Evolutionary conservation across 225 moss, liverwort and hornwort species (phyloP).

Genomic region (Thuidium tamariscinum): DNA sequence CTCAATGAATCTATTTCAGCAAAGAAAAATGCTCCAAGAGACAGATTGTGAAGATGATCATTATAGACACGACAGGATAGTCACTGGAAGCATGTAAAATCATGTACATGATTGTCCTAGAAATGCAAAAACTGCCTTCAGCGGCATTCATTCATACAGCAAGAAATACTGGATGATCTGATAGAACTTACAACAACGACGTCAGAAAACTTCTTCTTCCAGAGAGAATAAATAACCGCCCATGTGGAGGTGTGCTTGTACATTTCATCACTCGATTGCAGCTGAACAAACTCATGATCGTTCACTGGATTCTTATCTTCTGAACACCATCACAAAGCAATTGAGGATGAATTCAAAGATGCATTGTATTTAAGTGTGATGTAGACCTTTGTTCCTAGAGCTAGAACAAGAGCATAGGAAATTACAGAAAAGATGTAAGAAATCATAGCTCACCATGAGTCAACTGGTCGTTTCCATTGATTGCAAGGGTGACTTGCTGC

Average conservation of each 20-base stretch:
- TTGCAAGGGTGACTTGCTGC: not conserved
- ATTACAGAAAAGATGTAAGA: not conserved
- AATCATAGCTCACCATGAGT: conserved; percentile 11
- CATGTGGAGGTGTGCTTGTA: not conserved
- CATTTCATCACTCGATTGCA: conserved; percentile 2
- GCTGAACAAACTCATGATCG: conserved; percentile 13
- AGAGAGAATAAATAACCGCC: conserved; percentile 7
- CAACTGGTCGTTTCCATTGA: not conserved
- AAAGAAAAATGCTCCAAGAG: not conserved
- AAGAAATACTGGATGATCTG: not conserved
- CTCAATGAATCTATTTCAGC: not conserved
- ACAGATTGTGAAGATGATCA: not conserved
- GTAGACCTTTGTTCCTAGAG: not conserved
- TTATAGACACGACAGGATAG: not conserved
- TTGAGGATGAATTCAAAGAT: not conserved
- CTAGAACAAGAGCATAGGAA: not conserved
- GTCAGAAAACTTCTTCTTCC: conserved; percentile 33
- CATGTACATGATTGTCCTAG: not conserved
- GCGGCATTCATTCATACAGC: not conserved
- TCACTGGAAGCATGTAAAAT: not conserved
- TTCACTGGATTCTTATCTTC: conserved; percentile 7
- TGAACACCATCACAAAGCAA: conserved; percentile 4
- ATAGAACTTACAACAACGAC: conserved; percentile 18
- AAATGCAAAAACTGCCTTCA: not conserved
- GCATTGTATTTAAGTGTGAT: not conserved